These are phyloP conservation scores for Syzygium aqueum DNA, from an alignment of 345 rosid genomes.

Conservation along the genomic window DNA sequence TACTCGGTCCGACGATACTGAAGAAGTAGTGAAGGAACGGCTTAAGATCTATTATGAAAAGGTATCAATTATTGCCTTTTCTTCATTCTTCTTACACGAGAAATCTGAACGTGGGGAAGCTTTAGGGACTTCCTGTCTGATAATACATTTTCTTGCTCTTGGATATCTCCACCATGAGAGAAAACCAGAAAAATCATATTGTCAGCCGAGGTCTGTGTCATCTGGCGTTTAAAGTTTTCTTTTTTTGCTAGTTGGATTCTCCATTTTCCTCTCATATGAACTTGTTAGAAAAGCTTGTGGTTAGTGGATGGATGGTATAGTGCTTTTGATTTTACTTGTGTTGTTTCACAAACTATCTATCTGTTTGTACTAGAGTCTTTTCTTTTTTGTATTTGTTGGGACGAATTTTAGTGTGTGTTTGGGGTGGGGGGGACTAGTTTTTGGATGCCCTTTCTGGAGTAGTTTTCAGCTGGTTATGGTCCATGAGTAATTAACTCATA, in stretches of 20 bases:
- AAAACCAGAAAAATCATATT: neutral
- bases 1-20: conserved; percentile 84
- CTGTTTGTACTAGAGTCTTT: neutral
- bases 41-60: conserved; percentile 65
- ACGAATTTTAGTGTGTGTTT: neutral
- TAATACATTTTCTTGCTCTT: neutral
- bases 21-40: conserved; percentile 82
- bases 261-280: neutral
- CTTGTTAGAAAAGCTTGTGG: neutral
- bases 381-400: neutral
- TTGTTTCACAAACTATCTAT: neutral
- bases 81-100: neutral
- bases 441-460: neutral
- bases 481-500: neutral
- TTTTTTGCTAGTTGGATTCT: neutral
- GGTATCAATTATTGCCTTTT: conserved; percentile 23
- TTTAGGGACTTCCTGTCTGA: neutral
- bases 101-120: neutral
- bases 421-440: neutral
- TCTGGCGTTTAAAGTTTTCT: neutral
- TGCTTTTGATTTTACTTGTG: neutral
- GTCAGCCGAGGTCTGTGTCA: neutral
- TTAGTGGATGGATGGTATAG: neutral
- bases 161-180: neutral
- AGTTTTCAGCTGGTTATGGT: neutral